Base-by-base conservation (phyloP, 2,329 filamentous ascomycete species). In the Talaromyces sp. region DNA sequence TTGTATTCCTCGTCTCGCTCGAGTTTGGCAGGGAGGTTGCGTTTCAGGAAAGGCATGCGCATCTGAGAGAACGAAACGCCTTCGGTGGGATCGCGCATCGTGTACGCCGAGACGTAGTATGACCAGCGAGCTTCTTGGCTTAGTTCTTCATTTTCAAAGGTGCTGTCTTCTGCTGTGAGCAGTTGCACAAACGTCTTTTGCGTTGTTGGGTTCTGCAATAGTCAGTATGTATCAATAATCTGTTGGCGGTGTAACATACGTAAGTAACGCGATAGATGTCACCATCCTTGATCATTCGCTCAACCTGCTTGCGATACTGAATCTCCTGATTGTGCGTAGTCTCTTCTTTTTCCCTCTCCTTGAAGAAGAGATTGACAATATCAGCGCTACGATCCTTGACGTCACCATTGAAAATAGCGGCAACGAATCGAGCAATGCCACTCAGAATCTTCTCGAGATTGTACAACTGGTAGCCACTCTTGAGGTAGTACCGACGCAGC, bases 101-200 rank as follows among this genome's bases (percentile, higher is more conserved):
- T 91, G 77, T 91, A 98, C 0, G 93, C 93, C 19, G 94, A 93
- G 65, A 97, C 92, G 75, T 99, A 99, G 80, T 96, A 96, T 71
- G 94, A 91, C 95, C 95, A 99, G 45, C 88, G 82, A 68, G 84
- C 84, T 69, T 87, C 84, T 3, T 82, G 78, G 61, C 82, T 84
- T 27, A 88, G 85, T 68, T 92, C 89, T 64, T 89, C 89, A 60
- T 89, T 86, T 73, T 95, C 90, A 82, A 97, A 83, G 0, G 86
- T 88, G 1, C 83, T 89, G 70, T 97, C 92, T 69, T 96, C 92
- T 73, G 90, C 89, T 71, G 95, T 93, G 75, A 97, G 92, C 0
- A 96, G 90, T 47, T 92, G 91, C 11, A 96, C 84, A 1, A 87
- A 89, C 39, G 90, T 88, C 73, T 90, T 87, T 66, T 84, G 85